These are phyloP conservation scores for Phytophthora meadii DNA, from an alignment of 352 stramenopile genomes.

Conservation along the genomic window DNA sequence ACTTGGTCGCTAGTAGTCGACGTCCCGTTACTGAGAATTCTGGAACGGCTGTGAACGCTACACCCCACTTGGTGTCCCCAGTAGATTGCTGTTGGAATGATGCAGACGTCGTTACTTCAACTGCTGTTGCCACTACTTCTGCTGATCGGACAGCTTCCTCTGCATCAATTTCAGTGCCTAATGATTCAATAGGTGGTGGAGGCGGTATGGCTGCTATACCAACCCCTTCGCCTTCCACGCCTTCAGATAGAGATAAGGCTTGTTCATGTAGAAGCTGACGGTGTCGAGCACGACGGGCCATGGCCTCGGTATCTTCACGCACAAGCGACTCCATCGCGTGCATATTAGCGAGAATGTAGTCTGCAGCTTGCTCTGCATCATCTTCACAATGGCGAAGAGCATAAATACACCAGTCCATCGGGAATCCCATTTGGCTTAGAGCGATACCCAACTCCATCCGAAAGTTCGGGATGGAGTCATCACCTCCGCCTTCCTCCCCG, in stretches of 20 bases:
- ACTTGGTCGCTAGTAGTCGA: conserved; percentile 77
- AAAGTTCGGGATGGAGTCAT: conserved; percentile 76
- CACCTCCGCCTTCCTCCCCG: conserved; percentile 35
- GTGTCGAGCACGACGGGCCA: conserved; percentile 56
- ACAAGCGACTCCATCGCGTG: conserved; percentile 82
- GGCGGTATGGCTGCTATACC: conserved; percentile 19
- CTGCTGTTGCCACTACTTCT: conserved; percentile 50
- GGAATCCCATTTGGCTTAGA: conserved; percentile 88
- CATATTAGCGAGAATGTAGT: conserved; percentile 90
- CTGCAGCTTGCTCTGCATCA: conserved; percentile 78
- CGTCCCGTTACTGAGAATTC: conserved; percentile 86
- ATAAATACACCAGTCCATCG: conserved; percentile 90
- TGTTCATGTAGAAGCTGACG: conserved; percentile 53
- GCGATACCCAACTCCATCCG: conserved; percentile 83
- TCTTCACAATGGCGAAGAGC: conserved; percentile 85
- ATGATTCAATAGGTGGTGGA: conserved; percentile 22
- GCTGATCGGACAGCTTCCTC: conserved; percentile 54
- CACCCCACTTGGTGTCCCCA: conserved; percentile 81
- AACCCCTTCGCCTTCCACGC: conserved; percentile 19
- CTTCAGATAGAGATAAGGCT: conserved; percentile 25
- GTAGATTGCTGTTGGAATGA: conserved; percentile 26
- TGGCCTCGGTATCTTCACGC: conserved; percentile 70
- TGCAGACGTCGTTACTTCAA: conserved; percentile 36
- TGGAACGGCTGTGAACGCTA: conserved; percentile 85
- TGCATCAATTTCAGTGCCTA: conserved; percentile 1